Conservation (phyloP, 192 early-diverging fungal species). For the Oehlia diaphana region DNA sequence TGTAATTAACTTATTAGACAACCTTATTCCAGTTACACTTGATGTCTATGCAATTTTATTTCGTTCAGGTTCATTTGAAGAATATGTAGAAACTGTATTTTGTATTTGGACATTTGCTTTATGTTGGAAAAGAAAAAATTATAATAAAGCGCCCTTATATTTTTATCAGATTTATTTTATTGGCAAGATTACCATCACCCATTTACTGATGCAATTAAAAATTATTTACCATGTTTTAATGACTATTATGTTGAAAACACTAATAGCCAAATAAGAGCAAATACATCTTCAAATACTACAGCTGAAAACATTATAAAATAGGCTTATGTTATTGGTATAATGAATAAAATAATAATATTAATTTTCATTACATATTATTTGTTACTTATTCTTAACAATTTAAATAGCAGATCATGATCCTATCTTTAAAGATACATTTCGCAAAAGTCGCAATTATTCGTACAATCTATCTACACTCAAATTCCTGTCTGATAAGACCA, state of each 20-base stretch:
- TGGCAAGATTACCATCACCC: not conserved
- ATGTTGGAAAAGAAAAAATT: conserved; percentile 20
- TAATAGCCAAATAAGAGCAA: not conserved
- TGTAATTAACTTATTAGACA: not conserved
- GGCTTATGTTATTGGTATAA: not conserved
- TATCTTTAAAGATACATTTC: no score
- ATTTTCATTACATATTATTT: no score
- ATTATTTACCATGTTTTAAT: conserved; percentile 4
- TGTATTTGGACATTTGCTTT: not conserved
- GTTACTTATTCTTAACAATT: no score
- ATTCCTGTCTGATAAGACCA: no score
- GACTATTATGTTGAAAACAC: conserved; percentile 19
- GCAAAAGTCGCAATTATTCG: no score
- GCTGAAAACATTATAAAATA: conserved; percentile 9
- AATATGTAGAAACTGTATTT: not conserved
- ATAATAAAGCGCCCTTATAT: conserved; percentile 18
- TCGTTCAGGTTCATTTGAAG: not conserved
- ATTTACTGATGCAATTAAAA: not conserved
- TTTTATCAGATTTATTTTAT: conserved; percentile 17
- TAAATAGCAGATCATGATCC: no score
- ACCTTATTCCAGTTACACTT: not conserved
- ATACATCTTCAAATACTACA: not conserved
- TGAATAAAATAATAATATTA: not conserved
- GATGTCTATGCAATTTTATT: conserved; percentile 11
- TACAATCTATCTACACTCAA: no score